Evolutionary conservation across 306 rosid genomes (phyloP).

Genomic region (Albizia julibrissin): DNA sequence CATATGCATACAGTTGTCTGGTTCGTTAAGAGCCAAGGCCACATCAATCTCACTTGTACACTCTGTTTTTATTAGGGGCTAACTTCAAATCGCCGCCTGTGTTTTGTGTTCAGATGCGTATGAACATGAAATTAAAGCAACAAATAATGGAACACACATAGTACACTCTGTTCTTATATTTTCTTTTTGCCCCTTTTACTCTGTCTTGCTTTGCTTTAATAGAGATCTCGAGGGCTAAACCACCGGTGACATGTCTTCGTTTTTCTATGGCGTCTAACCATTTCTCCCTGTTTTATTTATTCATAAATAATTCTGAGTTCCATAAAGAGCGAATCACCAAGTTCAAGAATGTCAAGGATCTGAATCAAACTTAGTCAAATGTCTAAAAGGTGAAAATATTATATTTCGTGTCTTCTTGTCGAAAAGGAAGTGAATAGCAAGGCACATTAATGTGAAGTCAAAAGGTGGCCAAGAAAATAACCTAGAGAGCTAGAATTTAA

Average conservation of each 20-base stretch:
- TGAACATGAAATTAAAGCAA: not conserved
- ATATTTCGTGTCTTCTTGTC: not conserved
- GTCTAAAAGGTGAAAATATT: not conserved
- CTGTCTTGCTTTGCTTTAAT: not conserved
- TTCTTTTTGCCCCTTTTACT: not conserved
- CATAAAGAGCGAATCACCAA: not conserved
- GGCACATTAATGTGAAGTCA: not conserved
- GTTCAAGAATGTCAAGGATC: not conserved
- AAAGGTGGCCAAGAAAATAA: conserved; percentile 12
- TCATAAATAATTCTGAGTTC: not conserved
- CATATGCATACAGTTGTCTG: not conserved
- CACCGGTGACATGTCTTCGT: not conserved
- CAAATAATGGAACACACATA: not conserved
- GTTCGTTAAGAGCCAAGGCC: not conserved
- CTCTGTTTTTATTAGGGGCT: not conserved
- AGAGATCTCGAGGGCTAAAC: not conserved
- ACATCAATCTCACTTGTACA: not conserved
- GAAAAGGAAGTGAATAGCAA: not conserved
- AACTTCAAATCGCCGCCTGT: not conserved
- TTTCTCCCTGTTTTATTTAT: not conserved
- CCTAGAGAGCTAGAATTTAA: not conserved
- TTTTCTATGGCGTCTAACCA: not conserved
- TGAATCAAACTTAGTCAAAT: not conserved
- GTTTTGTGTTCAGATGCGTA: not conserved
- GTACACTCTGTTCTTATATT: not conserved